Evolutionary conservation across 106 monocot species (phyloP), one percentile per base, ranked within the genome.

Genomic region (Apostasia shenzhenica): DNA sequence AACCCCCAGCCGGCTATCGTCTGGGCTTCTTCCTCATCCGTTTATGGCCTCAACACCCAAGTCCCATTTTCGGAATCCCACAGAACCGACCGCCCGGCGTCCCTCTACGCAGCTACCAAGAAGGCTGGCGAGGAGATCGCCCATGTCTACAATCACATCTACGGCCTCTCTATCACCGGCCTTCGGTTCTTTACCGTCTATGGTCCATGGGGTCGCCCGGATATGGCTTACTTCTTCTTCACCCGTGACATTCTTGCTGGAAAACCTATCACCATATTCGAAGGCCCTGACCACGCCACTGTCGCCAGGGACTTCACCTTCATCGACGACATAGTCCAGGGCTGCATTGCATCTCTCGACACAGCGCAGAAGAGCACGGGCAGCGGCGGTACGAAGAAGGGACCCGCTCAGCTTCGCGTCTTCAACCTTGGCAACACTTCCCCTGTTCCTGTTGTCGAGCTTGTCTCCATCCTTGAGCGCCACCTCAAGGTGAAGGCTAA

Each of bases 31-130:
- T 70, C 70, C 0, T 46, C 47, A 26, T 26, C 26, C 26, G 26
- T 26, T 26, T 26, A 26, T 26, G 26, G 26, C 26, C 26, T 26
- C 26, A 3, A 58, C 70, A 4, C 59, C 70, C 6, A 58, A 70
- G n/a, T 26, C 12, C 1, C 13, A 70, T 2, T 82, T 71, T 82
- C 82, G 43, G 82, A 82, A 67, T 14, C 39, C 13, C 70, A 86
- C 76, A 67, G 79, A 41, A 86, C 57, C 58, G 9, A 70, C 70
- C 0, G 70, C 57, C 48, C 54, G 56, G 37, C 70, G 58, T 0
- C 58, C 70, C 0, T 70, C 70, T 2, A 45, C 59, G 5, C 59
- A 70, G 11, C 58, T 58, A 0, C 58, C 70, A 9, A 70, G 58
- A 5, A 70, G 59, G 42, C 57, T 58, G 47, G 57, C 70, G 1